Evolutionary conservation across 306 rosid species (phyloP), one percentile per base, ranked within the genome.

Genomic region (Abrus precatorius): DNA sequence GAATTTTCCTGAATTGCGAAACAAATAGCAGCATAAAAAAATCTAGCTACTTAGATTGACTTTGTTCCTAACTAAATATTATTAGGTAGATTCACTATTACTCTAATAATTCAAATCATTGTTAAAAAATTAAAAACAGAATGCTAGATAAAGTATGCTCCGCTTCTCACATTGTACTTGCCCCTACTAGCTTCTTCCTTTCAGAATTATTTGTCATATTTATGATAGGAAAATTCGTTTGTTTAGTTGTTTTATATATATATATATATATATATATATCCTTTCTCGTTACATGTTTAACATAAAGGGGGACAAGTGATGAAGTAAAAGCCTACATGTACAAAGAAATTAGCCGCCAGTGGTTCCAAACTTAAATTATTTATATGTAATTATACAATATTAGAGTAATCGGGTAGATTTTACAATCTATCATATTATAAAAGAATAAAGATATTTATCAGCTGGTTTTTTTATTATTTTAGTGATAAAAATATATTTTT

Each of bases 281-380:
- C 30, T 69, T 48, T 5, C n/a, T 57, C 3, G 20, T 8, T 40
- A 49, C 61, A 36, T 38, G 6, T 38, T 43, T 83, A 30, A 12
- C 62, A 71, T 65, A 83, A 64, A 53, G 62, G 79, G 74, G 38
- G 59, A 83, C 83, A 83, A 65, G 65, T 72, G 66, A 56, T 83
- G 40, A 60, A 79, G 14, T 78, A 14, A 43, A 78, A 34, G 53
- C 61, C 68, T 67, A 71, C 81, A 50, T 76, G 67, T 9, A 59
- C 28, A 67, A 13, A 40, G 57, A 50, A 68, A 65, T 49, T 40
- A 59, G 63, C 69, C 14, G 52, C 69, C 50, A 45, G 75, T 74
- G 64, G 78, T 8, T 84, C 78, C 66, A 45, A 80, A 75, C 74
- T 68, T 33, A 72, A 44, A 52, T 61, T 54, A 44, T 44, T 50